Evolutionary conservation across 1,284 basidiomycete genomes (phyloP), one percentile per base, ranked within the genome.

Genomic region (Golubevia sp.): DNA sequence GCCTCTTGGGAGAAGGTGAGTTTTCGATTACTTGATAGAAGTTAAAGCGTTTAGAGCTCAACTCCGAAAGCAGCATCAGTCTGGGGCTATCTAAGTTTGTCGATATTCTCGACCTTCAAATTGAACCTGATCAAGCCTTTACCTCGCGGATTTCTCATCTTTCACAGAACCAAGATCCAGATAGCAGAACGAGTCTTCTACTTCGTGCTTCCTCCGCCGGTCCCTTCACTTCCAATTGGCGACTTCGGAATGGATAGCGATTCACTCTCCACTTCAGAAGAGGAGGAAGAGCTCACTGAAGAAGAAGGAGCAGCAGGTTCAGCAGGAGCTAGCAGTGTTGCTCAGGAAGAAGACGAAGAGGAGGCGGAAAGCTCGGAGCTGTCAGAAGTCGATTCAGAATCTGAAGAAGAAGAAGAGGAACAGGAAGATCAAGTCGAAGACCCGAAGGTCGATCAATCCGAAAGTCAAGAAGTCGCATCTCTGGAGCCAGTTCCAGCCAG

Each of bases 101-200:
- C 6, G 13, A 38, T 5, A 13, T 13, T 38, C 34, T 38, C 13
- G 34, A 38, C n/a, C 24, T 27, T 15, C 55, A 44, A 55, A 26
- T 49, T 21, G 23, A 49, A 21, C 38, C 21, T 52, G 20, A 26
- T 2, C 55, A 38, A 11, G 49, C 18, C 26, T 25, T 21, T 64
- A 15, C 53, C 50, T 55, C 26, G 58, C 27, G 61, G 56, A 8
- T 57, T 66, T 23, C 58, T 67, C 49, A 68, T 48, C 8, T 34
- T 7, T 64, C 52, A 4, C 79, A 97, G 96, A 80, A 96, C 97
- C 60, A 93, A 95, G 85, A 96, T 99, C 73, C 97, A 98, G 86
- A 99, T 99, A 76, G 94, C 96, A 30, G 96, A 96, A 53, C 91
- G 96, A 61, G 95, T 93, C 57, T 99, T 99, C 85, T 92, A 95